Evolutionary conservation across 2,329 filamentous ascomycete genomes (phyloP), one percentile per base, ranked within the genome.

Genomic region (Diaporthe nobilis): DNA sequence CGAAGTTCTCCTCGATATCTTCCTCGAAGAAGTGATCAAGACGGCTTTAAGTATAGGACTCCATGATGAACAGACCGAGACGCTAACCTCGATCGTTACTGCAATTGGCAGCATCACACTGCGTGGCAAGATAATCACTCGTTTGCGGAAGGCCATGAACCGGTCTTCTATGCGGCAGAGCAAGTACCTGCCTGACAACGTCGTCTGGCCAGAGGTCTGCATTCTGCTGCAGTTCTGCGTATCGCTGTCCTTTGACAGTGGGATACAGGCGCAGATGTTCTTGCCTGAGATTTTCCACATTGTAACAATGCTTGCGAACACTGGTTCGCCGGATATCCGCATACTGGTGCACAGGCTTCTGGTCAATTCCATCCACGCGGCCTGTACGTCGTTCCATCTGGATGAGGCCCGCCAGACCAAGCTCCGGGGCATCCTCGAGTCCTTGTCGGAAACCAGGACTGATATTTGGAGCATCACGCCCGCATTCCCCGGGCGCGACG

Each of bases 241-340:
- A 20, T 89, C 91, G 2, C 85, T 93, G 70, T 94, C 92, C 1
- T 94, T 94, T 78, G 90, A 93, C 81, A 92, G 89, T 77, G 90
- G 91, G 31, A 88, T 92, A 20, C 92, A 94, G 81, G 89, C 92
- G 5, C 92, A 94, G 81, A 85, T 93, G 60, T 94, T 91, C 78
- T 84, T 94, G 8, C 92, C 92, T 0, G 92, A 94, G 80, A 87
- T 94, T 61, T 94, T 94, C 81, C 92, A 94, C 82, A 87, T 94
- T 67, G 91, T 93, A 75, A 93, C 92, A 0, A 93, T 94, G 91
- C 86, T 94, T 37, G 90, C 91, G 49, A 93, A 93, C 79, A 93
- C 90, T 1, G 92, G 92, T 9, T 83, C 87, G 15, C 83, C 87
- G 13, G 89, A 91, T 15, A 85, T 92, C 9, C 88, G 92, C 65